A percentile compares a stretch with the other conserved stretches of the same genome.
Conservation (phyloP, 331 rosid species). For the Erythrophleum ivorense region DNA sequence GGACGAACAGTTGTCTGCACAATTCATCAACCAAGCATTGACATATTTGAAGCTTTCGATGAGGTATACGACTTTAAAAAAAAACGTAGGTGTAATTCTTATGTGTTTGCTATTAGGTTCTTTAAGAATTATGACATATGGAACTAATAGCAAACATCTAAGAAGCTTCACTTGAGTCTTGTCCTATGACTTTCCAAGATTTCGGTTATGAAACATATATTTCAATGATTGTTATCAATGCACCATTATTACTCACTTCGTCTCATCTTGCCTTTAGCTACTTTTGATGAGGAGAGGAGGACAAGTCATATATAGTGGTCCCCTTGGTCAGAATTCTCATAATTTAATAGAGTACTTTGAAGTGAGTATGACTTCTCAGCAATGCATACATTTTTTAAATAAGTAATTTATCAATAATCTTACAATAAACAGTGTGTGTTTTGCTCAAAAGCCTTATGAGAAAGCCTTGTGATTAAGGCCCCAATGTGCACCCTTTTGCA, state of each 20-base stretch:
- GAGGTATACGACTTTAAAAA: slow-evolving; percentile 49
- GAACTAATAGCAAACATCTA: background rate
- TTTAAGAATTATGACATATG: background rate
- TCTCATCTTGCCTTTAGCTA: slow-evolving; percentile 53
- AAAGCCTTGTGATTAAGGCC: background rate
- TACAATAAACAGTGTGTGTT: background rate
- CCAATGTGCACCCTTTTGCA: slow-evolving; percentile 33
- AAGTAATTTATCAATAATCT: background rate
- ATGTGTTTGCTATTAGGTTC: background rate
- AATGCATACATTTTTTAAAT: slow-evolving; percentile 22
- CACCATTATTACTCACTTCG: slow-evolving; percentile 3
- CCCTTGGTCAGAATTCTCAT: slow-evolving; percentile 64
- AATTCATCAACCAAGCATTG: slow-evolving; percentile 88
- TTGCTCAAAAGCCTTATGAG: background rate
- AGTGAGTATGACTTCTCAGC: slow-evolving; percentile 43
- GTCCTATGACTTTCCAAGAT: background rate
- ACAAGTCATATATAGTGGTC: slow-evolving; percentile 71
- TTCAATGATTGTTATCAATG: slow-evolving; percentile 13
- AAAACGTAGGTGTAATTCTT: background rate
- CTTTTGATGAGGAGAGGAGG: slow-evolving; percentile 87
- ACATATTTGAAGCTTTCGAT: slow-evolving; percentile 80
- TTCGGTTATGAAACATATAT: slow-evolving; percentile 8
- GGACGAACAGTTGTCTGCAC: slow-evolving; percentile 84
- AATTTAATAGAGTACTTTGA: slow-evolving; percentile 68
- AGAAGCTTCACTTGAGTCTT: background rate